Conservation (phyloP, 768 basidiomycete genomes). For the Leccinellum luteum region DNA sequence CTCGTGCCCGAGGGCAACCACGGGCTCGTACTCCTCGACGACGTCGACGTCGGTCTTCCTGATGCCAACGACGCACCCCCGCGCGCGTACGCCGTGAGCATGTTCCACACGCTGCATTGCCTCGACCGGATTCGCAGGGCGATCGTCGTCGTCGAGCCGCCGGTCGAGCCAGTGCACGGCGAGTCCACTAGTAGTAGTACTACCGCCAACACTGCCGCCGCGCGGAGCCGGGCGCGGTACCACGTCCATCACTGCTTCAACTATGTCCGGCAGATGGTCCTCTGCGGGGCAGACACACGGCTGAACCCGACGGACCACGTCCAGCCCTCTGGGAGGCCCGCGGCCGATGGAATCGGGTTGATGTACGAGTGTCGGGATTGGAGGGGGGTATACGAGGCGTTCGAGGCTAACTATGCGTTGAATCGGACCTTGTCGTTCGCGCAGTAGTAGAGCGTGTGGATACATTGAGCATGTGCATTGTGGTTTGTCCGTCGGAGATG, state of each 20-base stretch:
- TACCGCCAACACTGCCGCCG: background rate
- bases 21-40: constrained; percentile 11
- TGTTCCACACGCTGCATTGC: constrained; percentile 43
- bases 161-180: background rate
- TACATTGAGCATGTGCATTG: background rate
- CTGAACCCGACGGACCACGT: constrained; percentile 26
- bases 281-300: constrained; percentile 35
- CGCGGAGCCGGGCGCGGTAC: background rate
- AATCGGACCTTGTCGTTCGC: constrained; percentile 18
- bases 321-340: constrained; percentile 5
- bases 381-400: constrained; percentile 20
- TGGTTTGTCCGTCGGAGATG: background rate
- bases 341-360: constrained; percentile 23
- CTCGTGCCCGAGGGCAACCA: constrained; percentile 21
- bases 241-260: constrained; percentile 38
- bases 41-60: constrained; percentile 10
- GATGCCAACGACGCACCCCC: constrained; percentile 19
- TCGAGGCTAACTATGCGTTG: constrained; percentile 19
- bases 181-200: background rate
- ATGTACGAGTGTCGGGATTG: constrained; percentile 23
- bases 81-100: constrained; percentile 34
- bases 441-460: constrained; percentile 4
- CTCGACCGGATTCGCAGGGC: constrained; percentile 36
- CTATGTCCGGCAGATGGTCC: constrained; percentile 38
- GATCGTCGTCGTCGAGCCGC: too few relatives aligned